Percentiles rank a stretch among this genome's conserved stretches.
Evolutionary conservation across 768 basidiomycete species (phyloP).

Genomic region (Tubosaeta sp.): DNA sequence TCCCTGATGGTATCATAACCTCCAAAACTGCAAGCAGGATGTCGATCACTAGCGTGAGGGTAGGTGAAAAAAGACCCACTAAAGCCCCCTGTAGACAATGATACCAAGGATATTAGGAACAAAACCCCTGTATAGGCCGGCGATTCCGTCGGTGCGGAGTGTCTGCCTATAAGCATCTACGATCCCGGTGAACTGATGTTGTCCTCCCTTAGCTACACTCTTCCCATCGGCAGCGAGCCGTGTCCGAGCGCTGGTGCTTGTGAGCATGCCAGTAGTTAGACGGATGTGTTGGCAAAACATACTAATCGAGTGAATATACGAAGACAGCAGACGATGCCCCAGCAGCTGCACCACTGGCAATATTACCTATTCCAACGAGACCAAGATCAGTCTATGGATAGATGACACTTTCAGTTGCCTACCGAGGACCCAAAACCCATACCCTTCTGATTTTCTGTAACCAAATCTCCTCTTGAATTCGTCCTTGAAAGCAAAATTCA

Average conservation of each 20-base stretch:
- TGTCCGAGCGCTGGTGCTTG: constrained; percentile 34
- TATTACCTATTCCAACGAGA: constrained; percentile 28
- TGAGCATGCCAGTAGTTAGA: neutral
- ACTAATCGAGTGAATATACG: constrained; percentile 46
- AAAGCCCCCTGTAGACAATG: constrained; percentile 41
- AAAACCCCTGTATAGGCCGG: constrained; percentile 41
- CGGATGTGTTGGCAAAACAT: neutral
- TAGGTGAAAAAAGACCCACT: constrained; percentile 25
- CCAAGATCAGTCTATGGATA: neutral
- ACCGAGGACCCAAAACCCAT: constrained; percentile 35
- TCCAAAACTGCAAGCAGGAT: constrained; percentile 33
- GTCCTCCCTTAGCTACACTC: constrained; percentile 33
- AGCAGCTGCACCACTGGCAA: constrained; percentile 41
- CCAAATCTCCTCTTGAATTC: constrained; percentile 37
- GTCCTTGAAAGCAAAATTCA: constrained; percentile 49
- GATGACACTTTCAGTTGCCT: neutral
- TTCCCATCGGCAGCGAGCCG: constrained; percentile 40
- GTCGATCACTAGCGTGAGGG: neutral
- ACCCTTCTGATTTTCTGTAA: constrained; percentile 35
- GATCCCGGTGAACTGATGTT: constrained; percentile 39
- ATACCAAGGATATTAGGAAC: constrained; percentile 40
- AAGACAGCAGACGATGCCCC: constrained; percentile 40
- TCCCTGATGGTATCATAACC: constrained; percentile 40
- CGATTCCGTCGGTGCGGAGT: constrained; percentile 36
- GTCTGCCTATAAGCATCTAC: constrained; percentile 42